Percentiles rank a stretch among this genome's conserved stretches.
Evolutionary conservation across 441 rosid genomes (phyloP).

Genomic region (Pelargonium myrrhifolium): DNA sequence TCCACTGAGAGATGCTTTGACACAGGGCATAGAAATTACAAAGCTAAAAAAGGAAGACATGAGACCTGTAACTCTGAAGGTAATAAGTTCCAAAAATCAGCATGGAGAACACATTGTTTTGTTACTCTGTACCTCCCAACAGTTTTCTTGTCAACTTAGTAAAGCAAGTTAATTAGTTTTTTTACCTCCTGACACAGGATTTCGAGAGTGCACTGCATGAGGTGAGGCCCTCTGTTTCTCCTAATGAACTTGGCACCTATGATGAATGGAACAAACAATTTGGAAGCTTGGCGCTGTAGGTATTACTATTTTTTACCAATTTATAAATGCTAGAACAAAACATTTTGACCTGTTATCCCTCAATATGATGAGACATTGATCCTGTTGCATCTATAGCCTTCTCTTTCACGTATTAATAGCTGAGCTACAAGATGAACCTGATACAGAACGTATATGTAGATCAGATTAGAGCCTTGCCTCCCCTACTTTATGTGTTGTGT

Average conservation of each 20-base stretch:
- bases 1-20: constrained; percentile 88
- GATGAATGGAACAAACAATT: constrained; percentile 91
- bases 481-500: background rate
- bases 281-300: constrained; percentile 53
- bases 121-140: background rate
- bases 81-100: constrained; percentile 16
- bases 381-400: background rate
- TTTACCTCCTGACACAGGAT: constrained; percentile 38
- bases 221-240: constrained; percentile 85
- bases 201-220: constrained; percentile 72
- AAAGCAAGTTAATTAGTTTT: background rate
- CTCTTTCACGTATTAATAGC: background rate
- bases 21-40: constrained; percentile 72
- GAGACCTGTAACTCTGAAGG: constrained; percentile 74
- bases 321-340: background rate
- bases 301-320: background rate
- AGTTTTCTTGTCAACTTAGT: background rate
- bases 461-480: background rate
- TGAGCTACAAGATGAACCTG: constrained; percentile 1
- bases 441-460: background rate
- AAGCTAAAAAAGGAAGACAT: constrained; percentile 76
- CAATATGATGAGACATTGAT: background rate
- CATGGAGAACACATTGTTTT: background rate
- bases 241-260: constrained; percentile 59
- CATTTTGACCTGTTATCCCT: background rate